A percentile compares a stretch with the other conserved stretches of the same genome.
phyloP scores from a whole-genome alignment of 192 early-diverging fungal species.

The Linnemannia exigua region DNA sequence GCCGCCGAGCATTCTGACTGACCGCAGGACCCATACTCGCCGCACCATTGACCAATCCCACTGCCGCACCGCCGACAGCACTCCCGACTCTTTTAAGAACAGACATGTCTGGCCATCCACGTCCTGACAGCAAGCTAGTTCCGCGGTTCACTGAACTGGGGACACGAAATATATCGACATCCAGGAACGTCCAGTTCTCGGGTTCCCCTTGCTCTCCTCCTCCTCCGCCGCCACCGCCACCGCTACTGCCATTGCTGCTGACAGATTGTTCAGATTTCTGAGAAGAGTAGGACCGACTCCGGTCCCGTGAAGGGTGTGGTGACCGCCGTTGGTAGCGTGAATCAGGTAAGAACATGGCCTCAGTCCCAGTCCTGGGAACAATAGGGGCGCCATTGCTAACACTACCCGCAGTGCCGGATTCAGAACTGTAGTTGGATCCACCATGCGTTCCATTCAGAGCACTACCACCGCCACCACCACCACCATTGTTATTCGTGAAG shows the following conservation, averaged over 20 bases:
- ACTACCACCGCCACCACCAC: neutral
- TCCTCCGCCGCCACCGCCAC: neutral
- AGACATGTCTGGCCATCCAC: conserved; percentile 47
- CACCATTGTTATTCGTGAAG: neutral
- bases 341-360: neutral
- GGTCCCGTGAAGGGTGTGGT: conserved; percentile 28
- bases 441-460: neutral
- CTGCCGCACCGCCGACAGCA: conserved; percentile 50
- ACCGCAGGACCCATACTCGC: conserved; percentile 9
- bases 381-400: neutral
- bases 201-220: conserved; percentile 16
- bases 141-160: conserved; percentile 34
- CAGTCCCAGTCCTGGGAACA: neutral
- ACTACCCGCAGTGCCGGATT: neutral
- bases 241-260: neutral
- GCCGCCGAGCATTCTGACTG: neutral
- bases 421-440: neutral
- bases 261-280: neutral
- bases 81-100: conserved; percentile 41
- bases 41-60: conserved; percentile 36
- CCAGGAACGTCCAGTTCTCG: conserved; percentile 56
- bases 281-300: conserved; percentile 9
- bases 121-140: conserved; percentile 27
- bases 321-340: conserved; percentile 23
- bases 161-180: conserved; percentile 36